Percentiles rank a stretch among this genome's conserved stretches.
Evolutionary conservation across 495 filamentous ascomycete genomes (phyloP).

Genomic region (Wilcoxina mikolae): DNA sequence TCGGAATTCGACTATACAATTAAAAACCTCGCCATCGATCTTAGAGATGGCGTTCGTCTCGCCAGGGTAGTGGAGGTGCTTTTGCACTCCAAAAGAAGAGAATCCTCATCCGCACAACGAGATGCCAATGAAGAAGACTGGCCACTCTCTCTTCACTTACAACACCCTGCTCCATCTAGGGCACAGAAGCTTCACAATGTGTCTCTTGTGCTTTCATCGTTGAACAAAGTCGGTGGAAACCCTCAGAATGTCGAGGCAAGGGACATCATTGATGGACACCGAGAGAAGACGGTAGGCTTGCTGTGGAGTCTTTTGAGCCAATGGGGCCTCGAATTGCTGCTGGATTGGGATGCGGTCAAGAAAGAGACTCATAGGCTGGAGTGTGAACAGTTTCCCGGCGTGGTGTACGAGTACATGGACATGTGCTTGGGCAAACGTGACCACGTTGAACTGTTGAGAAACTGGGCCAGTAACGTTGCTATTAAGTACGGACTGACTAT

Average conservation of each 20-base stretch:
- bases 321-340: conserved; percentile 39
- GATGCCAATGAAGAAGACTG: conserved; percentile 27
- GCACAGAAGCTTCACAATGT: conserved; percentile 49
- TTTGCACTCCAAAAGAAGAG: conserved; percentile 30
- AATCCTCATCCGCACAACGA: conserved; percentile 20
- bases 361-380: conserved; percentile 39
- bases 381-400: background rate
- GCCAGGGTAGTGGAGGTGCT: conserved; percentile 47
- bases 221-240: conserved; percentile 33
- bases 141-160: conserved; percentile 44
- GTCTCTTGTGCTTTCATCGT: conserved; percentile 41
- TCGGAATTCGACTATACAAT: conserved; percentile 46
- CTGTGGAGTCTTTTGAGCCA: conserved; percentile 47
- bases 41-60: conserved; percentile 49
- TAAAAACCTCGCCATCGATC: conserved; percentile 47
- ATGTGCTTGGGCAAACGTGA: conserved; percentile 18
- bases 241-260: conserved; percentile 36
- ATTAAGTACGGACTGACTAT: conserved; percentile 35
- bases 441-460: conserved; percentile 35
- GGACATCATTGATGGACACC: conserved; percentile 52
- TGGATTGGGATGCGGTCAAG: conserved; percentile 41
- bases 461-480: conserved; percentile 42
- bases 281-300: conserved; percentile 50
- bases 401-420: conserved; percentile 15
- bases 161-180: conserved; percentile 43